phyloP scores from a whole-genome alignment of 1,284 basidiomycete genomes.

The Coniferiporia sulphurascens region DNA sequence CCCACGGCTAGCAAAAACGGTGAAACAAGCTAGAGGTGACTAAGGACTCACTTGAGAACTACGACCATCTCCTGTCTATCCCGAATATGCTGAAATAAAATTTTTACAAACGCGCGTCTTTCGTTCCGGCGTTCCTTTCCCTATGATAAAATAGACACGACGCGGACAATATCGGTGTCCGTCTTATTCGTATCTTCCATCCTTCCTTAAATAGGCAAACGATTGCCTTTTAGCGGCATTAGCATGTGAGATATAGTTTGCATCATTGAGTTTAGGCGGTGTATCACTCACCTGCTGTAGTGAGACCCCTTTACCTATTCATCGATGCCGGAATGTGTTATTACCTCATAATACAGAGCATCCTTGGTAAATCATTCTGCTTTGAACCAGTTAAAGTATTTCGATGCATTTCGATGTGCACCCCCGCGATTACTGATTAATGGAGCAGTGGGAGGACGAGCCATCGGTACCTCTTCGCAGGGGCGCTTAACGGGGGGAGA shows the following conservation, averaged over 20 bases:
- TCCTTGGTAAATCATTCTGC: not conserved
- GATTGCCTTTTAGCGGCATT: slow-evolving; percentile 3
- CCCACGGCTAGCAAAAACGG: not conserved
- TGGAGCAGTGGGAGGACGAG: not conserved
- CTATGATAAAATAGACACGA: not conserved
- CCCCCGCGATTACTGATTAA: not conserved
- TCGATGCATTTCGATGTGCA: not conserved
- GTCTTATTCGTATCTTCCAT: not conserved
- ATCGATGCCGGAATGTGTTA: not conserved
- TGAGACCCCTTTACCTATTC: not conserved
- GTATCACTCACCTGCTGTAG: not conserved
- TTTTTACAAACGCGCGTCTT: not conserved
- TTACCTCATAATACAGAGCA: not conserved
- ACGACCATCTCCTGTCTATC: not conserved
- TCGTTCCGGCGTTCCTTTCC: not conserved
- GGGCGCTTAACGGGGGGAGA: not conserved
- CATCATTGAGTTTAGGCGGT: not conserved
- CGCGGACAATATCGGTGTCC: not conserved
- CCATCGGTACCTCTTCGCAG: not conserved
- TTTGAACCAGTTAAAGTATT: not conserved
- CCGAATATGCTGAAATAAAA: not conserved
- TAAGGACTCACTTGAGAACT: not conserved
- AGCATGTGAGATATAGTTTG: not conserved
- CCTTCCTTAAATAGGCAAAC: not conserved
- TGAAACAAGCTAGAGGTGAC: not conserved